Evolutionary conservation across 345 rosid species (phyloP).

Genomic region (Salix exigua): DNA sequence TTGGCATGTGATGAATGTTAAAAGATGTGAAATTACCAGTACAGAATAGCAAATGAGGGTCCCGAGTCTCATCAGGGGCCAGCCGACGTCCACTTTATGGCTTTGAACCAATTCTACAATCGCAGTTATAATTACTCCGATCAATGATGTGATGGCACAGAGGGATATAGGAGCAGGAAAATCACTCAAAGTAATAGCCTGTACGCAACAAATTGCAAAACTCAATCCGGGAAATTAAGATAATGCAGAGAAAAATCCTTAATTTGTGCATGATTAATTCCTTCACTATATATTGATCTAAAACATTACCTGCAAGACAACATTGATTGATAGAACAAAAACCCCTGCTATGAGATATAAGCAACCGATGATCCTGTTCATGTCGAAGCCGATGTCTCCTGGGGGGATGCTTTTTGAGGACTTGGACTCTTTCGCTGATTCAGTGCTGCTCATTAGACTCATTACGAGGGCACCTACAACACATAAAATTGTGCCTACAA

Average conservation of each 20-base stretch:
- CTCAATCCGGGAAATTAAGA: background rate
- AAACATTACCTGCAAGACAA: conserved; percentile 62
- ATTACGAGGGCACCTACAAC: conserved; percentile 68
- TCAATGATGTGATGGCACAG: conserved; percentile 63
- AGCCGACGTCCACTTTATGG: conserved; percentile 28
- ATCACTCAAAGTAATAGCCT: conserved; percentile 66
- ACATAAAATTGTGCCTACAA: conserved; percentile 73
- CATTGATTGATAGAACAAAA: conserved; percentile 52
- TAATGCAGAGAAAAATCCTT: background rate
- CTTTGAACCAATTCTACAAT: conserved; percentile 41
- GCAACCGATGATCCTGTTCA: conserved; percentile 65
- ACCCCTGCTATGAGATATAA: conserved; percentile 71
- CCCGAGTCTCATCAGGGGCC: conserved; percentile 35
- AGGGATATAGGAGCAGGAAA: conserved; percentile 92
- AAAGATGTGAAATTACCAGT: conserved; percentile 37
- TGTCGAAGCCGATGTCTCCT: conserved; percentile 29
- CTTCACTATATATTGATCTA: background rate
- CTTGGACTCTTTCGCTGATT: conserved; percentile 15
- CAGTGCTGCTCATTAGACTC: conserved; percentile 77
- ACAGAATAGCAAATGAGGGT: conserved; percentile 46
- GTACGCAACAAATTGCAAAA: background rate
- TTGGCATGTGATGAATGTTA: background rate
- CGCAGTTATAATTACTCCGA: conserved; percentile 62
- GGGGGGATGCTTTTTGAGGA: background rate
- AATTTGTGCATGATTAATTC: background rate